phyloP scores from a whole-genome alignment of 768 basidiomycete genomes.

The Boletus sp. region DNA sequence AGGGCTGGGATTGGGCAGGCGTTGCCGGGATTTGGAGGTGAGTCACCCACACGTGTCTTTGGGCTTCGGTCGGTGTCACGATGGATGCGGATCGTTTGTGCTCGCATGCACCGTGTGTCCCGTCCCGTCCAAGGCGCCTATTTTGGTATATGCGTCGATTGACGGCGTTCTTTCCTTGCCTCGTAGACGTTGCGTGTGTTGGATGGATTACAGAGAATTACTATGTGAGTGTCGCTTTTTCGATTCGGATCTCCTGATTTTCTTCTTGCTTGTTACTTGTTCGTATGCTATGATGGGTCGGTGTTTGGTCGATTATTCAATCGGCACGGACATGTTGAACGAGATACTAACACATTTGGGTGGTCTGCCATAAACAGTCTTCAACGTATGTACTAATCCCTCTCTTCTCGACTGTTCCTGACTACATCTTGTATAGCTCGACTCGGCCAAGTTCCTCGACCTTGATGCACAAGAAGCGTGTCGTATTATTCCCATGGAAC shows the following conservation, averaged over 20 bases:
- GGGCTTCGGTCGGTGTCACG: background rate
- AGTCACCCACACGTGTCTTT: conserved; percentile 14
- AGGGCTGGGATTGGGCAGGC: conserved; percentile 62
- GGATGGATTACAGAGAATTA: conserved; percentile 56
- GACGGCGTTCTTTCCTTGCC: background rate
- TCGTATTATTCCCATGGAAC: conserved; percentile 50
- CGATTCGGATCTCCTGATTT: background rate
- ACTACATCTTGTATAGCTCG: conserved; percentile 16
- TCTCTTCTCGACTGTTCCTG: background rate
- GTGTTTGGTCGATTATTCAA: background rate
- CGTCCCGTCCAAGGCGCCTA: background rate
- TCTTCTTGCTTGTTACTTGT: background rate
- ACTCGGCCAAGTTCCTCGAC: conserved; percentile 29
- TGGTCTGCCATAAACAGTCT: conserved; percentile 12
- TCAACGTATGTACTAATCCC: conserved; percentile 15
- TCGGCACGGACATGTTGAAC: background rate
- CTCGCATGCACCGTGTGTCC: background rate
- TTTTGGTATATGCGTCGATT: background rate
- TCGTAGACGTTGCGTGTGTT: conserved; percentile 51
- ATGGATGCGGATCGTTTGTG: background rate
- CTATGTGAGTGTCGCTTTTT: conserved; percentile 38
- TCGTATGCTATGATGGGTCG: background rate
- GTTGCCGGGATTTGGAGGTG: conserved; percentile 53
- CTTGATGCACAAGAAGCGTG: conserved; percentile 40
- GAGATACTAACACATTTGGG: background rate